Evolutionary conservation across 2,329 filamentous ascomycete genomes (phyloP), one percentile per base, ranked within the genome.

Genomic region (Ceratocystis cacaofunesta): DNA sequence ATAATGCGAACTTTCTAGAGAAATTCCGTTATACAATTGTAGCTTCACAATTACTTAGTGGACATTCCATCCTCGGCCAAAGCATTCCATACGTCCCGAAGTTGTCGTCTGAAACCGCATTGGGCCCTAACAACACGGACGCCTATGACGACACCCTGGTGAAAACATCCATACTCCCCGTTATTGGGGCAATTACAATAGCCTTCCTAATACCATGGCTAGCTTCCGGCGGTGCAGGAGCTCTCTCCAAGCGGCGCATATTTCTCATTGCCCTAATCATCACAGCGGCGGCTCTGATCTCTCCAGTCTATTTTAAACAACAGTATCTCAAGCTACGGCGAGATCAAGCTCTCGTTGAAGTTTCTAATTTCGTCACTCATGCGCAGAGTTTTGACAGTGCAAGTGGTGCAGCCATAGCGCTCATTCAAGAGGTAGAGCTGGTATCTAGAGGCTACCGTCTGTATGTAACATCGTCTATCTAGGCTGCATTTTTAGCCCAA

Each of bases 401-500:
- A 25, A 85, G 84, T 50, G 85, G 86, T 48, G 87, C 89, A 41
- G 88, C 89, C 1, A 79, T 96, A 65, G 85, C 88, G 46, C 82
- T 96, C 68, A 87, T 96, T 68, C 92, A 96, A 74, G 92, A 96
- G 75, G 91, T 96, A n/a, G 92, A 96, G 76, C 80, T 96, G 41
- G 91, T 96, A 30, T 95, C 92, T 36, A 85, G 92, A 70, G 92
- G 92, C 25, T 96, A 95, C 74, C 82, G 89, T 76, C 80, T 96
- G 85, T 90, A 75, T 74, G 85, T 77, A 61, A 58, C 25, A 28
- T 7, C 1, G 46, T 17, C 12, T 41, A 15, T 41, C 36, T 41
- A 1, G 12, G 25, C 28, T 58, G 10, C 55, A 41, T 66, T 62
- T 68, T 64, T 25, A 25, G 64, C 8, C 15, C 28, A 67, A 68